Percentiles rank a stretch among this genome's conserved stretches.
Evolutionary conservation across 2,329 filamentous ascomycete species (phyloP).

Genomic region (Dactylellina haptotyla): DNA sequence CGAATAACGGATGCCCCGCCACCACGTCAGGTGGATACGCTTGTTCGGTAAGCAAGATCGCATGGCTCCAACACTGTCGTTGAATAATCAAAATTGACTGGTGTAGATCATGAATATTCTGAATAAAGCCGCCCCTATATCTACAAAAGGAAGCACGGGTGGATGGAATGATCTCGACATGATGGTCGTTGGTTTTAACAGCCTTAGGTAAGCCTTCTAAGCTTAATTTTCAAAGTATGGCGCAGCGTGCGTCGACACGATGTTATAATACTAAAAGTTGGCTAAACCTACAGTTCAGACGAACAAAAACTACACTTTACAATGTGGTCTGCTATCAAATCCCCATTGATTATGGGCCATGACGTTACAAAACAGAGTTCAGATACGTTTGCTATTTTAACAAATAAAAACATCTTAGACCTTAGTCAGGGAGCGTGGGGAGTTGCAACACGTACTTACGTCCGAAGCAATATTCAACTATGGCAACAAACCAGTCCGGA

Average conservation of each 20-base stretch:
- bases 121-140: slow-evolving; percentile 29
- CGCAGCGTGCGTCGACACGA: too few species aligned
- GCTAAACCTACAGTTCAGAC: slow-evolving; percentile 54
- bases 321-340: slow-evolving; percentile 65
- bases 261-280: slow-evolving; percentile 38
- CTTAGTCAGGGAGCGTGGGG: slow-evolving; percentile 62
- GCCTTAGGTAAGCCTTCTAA: slow-evolving; percentile 54
- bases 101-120: slow-evolving; percentile 56
- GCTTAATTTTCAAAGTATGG: neutral
- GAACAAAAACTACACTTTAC: slow-evolving; percentile 64
- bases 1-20: slow-evolving; percentile 19
- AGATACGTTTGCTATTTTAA: slow-evolving; percentile 62
- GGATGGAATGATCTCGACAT: slow-evolving; percentile 60
- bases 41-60: slow-evolving; percentile 17
- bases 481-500: slow-evolving; percentile 58
- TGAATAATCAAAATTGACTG: neutral
- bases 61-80: neutral
- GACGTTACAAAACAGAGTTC: slow-evolving; percentile 60
- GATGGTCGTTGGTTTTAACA: slow-evolving; percentile 62
- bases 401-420: slow-evolving; percentile 63
- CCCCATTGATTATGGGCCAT: slow-evolving; percentile 63
- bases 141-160: slow-evolving; percentile 21
- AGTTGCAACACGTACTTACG: slow-evolving; percentile 55
- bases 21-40: slow-evolving; percentile 15
- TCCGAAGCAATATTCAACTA: slow-evolving; percentile 22